phyloP scores from a whole-genome alignment of 371 early-diverging fungal genomes.

The Synchytrium microbalum region DNA sequence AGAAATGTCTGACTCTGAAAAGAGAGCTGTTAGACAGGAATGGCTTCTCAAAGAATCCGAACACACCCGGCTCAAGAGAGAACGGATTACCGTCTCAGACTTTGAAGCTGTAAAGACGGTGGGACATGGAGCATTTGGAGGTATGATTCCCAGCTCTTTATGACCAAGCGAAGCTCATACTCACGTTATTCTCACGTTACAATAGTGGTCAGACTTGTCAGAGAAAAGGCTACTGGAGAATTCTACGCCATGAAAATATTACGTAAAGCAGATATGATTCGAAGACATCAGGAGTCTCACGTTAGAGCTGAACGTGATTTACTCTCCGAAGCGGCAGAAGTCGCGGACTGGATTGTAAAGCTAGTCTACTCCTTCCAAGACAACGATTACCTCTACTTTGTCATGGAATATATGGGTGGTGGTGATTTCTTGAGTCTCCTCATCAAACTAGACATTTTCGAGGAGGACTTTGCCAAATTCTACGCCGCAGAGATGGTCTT shows the following conservation, averaged over 20 bases:
- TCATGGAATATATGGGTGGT: conserved; percentile 42
- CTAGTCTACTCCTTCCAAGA: conserved; percentile 41
- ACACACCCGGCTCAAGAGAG: conserved; percentile 40
- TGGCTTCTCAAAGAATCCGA: conserved; percentile 44
- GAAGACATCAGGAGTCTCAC: conserved; percentile 31
- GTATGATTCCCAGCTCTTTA: too few relatives aligned
- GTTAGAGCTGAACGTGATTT: conserved; percentile 39
- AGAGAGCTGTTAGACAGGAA: conserved; percentile 31
- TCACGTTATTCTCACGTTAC: too few relatives aligned
- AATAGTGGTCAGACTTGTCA: conserved; percentile 35
- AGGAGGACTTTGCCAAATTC: conserved; percentile 32
- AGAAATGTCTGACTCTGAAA: conserved; percentile 38
- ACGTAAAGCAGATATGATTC: conserved; percentile 29
- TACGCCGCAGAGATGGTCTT: conserved; percentile 40
- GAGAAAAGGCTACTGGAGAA: conserved; percentile 31
- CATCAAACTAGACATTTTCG: conserved; percentile 36
- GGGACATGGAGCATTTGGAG: conserved; percentile 47
- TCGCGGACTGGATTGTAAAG: conserved; percentile 57
- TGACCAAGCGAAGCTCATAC: too few relatives aligned
- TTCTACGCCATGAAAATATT: conserved; percentile 42
- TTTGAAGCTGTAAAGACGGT: conserved; percentile 30
- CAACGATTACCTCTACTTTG: conserved; percentile 38
- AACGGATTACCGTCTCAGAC: conserved; percentile 26
- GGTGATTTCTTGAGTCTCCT: conserved; percentile 32
- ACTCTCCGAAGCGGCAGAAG: conserved; percentile 21